Base-by-base conservation (phyloP, 176 grass and related monocot species). In the Lolium perenne region DNA sequence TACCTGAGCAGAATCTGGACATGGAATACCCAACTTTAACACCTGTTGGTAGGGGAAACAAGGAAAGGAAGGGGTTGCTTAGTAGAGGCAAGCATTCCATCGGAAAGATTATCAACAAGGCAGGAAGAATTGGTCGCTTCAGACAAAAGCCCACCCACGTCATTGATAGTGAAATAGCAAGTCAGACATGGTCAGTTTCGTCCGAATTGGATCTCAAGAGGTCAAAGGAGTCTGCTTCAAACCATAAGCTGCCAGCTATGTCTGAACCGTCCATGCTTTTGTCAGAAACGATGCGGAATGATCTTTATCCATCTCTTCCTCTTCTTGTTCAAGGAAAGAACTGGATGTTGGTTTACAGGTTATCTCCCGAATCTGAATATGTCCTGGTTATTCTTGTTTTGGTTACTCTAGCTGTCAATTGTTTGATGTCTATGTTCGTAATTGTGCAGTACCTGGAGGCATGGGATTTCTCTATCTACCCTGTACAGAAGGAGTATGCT, bases 291-390 rank as follows among this genome's bases (percentile, higher is more conserved):
- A 92, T 89, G 88, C 82, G 81, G 65, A 62, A 84, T 72, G 86
- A 76, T 91, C 88, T 98, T 74, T 92, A 94, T 88, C 76, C 87
- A 86, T 92, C 88, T 77, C 88, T 98, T 77, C 96, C 96, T 59
- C 74, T 94, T 86, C 88, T 98, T 84, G 92, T 86, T 92, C 94
- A 92, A 91, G 96, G 96, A 70, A 91, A 87, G 88, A 93, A 88
- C 59, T 98, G 96, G 96, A 81, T 98, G 51, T 64, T 98, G 70
- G 76, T 98, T 56, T 98, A 98, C 87, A 98, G 96, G 96, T 98
- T 76, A 79, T 51, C n/a, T 73, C 14, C 81, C 1, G 45, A 65
- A 72, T 46, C 69, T 41, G 53, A 70, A 49, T 71, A 21, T 73
- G 14, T 61, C 23, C 32, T 62, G 32, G 18, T 54, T 58, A 76